Percentiles rank a stretch among this genome's conserved stretches.
These are phyloP conservation scores for Claviceps pazoutovae DNA, from an alignment of 2,329 filamentous ascomycete species.

Conservation along the genomic window DNA sequence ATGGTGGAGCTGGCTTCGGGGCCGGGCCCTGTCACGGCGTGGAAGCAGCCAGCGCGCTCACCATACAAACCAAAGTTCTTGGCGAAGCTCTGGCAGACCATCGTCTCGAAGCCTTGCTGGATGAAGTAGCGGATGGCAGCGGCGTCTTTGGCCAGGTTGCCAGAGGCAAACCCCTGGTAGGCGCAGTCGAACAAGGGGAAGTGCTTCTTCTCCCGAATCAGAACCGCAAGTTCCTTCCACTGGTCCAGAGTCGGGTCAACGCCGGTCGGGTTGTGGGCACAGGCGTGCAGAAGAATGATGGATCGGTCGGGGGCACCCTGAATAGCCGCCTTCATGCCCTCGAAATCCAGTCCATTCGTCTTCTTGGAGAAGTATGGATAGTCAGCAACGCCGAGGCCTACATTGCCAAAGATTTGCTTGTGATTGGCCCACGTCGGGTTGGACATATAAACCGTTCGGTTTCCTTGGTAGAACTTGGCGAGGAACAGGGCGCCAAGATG, in stretches of 20 bases:
- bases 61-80: constrained; percentile 98
- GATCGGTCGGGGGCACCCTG: constrained; percentile 60
- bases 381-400: constrained; percentile 58
- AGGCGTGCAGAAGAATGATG: constrained; percentile 85
- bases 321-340: constrained; percentile 67
- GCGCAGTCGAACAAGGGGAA: constrained; percentile 98
- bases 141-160: constrained; percentile 70
- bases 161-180: constrained; percentile 95
- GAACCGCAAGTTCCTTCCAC: constrained; percentile 75
- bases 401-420: constrained; percentile 94
- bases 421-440: constrained; percentile 98
- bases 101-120: constrained; percentile 77
- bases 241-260: constrained; percentile 89
- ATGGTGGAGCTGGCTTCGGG: constrained; percentile 49
- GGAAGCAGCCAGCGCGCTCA: constrained; percentile 91
- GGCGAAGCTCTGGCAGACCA: constrained; percentile 85
- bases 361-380: constrained; percentile 91
- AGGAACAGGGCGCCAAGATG: constrained; percentile 92
- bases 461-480: constrained; percentile 70
- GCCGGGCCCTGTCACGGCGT: constrained; percentile 67
- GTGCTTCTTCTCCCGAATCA: constrained; percentile 66
- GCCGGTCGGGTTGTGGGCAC: constrained; percentile 95
- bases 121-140: constrained; percentile 92
- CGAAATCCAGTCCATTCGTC: constrained; percentile 84
- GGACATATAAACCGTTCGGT: constrained; percentile 74